Evolutionary conservation across 2,329 filamentous ascomycete species (phyloP).

Genomic region (Monosporascus ibericus): DNA sequence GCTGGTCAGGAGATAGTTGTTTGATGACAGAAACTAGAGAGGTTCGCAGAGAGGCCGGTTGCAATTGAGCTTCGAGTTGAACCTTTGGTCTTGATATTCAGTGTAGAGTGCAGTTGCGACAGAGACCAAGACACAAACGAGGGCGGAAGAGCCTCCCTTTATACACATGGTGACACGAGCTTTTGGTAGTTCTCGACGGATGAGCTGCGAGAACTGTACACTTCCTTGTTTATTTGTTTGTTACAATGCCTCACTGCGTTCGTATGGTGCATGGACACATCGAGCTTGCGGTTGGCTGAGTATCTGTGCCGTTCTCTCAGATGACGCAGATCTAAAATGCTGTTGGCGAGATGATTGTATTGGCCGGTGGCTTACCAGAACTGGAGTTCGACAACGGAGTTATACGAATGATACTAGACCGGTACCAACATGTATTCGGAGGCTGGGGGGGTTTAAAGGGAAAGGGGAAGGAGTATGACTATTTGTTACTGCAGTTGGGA

Average conservation of each 20-base stretch:
- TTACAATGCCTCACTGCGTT: background rate
- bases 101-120: background rate
- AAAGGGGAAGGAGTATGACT: no score
- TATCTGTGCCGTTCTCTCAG: background rate
- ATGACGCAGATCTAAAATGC: background rate
- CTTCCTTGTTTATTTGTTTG: background rate
- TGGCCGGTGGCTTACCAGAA: background rate
- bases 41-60: no score
- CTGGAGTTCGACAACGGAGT: background rate
- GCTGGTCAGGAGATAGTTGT: no score
- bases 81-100: background rate
- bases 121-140: background rate
- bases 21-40: no score
- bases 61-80: background rate
- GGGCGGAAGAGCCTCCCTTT: background rate
- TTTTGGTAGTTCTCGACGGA: background rate
- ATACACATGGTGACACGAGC: background rate
- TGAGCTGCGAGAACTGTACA: background rate
- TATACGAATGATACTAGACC: background rate
- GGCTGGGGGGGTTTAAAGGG: no score
- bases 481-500: no score
- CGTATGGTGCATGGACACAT: background rate
- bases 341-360: background rate
- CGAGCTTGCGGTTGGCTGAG: background rate
- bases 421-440: background rate